Conservation (phyloP, 495 filamentous ascomycete genomes). For the Xylaria nigripes region DNA sequence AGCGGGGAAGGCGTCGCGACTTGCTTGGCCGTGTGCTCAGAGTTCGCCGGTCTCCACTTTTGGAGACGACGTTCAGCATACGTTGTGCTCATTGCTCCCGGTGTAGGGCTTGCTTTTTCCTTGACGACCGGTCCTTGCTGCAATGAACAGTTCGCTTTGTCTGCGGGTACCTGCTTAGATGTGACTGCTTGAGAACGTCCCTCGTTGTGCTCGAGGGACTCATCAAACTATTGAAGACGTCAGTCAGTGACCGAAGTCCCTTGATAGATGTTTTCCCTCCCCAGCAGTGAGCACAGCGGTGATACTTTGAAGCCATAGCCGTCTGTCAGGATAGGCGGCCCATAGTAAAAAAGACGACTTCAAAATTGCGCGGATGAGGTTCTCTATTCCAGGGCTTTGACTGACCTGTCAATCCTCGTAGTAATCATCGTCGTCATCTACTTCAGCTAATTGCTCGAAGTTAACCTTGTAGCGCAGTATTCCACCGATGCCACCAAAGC, state of each 20-base stretch:
- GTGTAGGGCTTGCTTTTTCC: constrained; percentile 32
- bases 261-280: not conserved
- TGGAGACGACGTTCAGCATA: constrained; percentile 25
- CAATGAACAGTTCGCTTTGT: constrained; percentile 28
- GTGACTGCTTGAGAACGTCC: constrained; percentile 67
- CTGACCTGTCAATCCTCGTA: constrained; percentile 66
- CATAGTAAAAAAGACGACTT: not conserved
- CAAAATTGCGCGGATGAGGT: not conserved
- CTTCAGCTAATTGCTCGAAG: constrained; percentile 95
- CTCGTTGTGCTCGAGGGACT: constrained; percentile 86
- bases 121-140: constrained; percentile 32
- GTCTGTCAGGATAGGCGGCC: not conserved
- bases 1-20: constrained; percentile 50
- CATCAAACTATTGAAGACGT: constrained; percentile 63
- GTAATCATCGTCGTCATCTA: constrained; percentile 95
- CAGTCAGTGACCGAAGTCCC: constrained; percentile 17
- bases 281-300: not conserved
- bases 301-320: not conserved
- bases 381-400: constrained; percentile 5
- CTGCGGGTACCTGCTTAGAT: constrained; percentile 39
- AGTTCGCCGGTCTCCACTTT: constrained; percentile 32
- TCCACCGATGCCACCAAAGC: constrained; percentile 95
- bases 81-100: constrained; percentile 25
- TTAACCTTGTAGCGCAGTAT: constrained; percentile 99
- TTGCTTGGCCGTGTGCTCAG: constrained; percentile 30